Percentiles rank a stretch among this genome's conserved stretches.
These are phyloP conservation scores for Phytophthora lateralis DNA, from an alignment of 352 stramenopile genomes.

Conservation along the genomic window DNA sequence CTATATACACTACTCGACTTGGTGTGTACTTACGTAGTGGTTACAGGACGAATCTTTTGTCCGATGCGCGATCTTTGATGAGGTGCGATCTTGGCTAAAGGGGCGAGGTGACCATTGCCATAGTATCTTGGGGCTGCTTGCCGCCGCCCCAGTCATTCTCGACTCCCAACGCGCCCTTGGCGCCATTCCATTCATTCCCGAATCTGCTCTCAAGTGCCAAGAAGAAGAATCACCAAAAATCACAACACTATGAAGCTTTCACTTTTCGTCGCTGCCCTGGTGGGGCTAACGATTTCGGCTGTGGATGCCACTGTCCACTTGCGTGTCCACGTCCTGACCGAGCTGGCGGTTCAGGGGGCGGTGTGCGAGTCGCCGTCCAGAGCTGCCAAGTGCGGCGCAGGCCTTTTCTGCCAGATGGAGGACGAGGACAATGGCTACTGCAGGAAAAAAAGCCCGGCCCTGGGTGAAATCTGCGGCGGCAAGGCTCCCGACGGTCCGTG, in stretches of 20 bases:
- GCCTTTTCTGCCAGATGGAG: constrained; percentile 9
- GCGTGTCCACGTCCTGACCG: background rate
- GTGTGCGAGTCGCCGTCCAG: background rate
- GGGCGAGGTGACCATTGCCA: background rate
- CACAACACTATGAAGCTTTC: background rate
- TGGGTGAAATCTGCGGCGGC: constrained; percentile 26
- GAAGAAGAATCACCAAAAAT: background rate
- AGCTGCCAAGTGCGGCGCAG: background rate
- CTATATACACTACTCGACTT: no score
- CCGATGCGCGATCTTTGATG: background rate
- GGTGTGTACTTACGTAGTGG: background rate
- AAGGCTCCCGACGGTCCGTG: constrained; percentile 14
- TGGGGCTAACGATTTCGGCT: background rate
- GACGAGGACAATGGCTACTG: constrained; percentile 22
- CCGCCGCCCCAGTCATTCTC: background rate
- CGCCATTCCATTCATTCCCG: background rate
- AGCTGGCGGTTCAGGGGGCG: background rate
- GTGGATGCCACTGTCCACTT: background rate
- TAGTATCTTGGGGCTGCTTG: background rate
- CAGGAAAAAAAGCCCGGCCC: constrained; percentile 16
- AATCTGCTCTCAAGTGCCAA: background rate
- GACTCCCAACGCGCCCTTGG: background rate
- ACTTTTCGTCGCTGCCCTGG: background rate
- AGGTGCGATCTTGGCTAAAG: background rate
- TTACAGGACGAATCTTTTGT: background rate